Evolutionary conservation across 2,329 filamentous ascomycete genomes (phyloP).

Genomic region (Fusarium sp.): DNA sequence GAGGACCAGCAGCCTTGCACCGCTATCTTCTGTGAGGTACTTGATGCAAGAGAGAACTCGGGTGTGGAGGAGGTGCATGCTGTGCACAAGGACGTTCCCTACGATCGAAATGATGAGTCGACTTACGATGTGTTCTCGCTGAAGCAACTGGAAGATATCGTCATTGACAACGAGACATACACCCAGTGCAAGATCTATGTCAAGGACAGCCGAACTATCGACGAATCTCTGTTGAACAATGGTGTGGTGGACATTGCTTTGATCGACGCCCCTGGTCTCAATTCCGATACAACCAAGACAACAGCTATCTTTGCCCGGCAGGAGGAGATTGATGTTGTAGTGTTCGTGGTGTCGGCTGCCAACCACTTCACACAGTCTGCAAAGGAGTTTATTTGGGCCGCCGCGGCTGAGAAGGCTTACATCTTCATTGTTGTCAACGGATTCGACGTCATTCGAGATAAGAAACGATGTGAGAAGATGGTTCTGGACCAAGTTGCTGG

Average conservation of each 20-base stretch:
- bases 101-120: slow-evolving; percentile 90
- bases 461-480: slow-evolving; percentile 89
- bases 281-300: slow-evolving; percentile 95
- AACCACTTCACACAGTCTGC: slow-evolving; percentile 98
- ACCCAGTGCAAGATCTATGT: slow-evolving; percentile 98
- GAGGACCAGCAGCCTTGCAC: slow-evolving; percentile 99
- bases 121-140: slow-evolving; percentile 91
- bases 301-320: slow-evolving; percentile 97
- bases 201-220: slow-evolving; percentile 86
- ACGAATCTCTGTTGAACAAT: slow-evolving; percentile 95
- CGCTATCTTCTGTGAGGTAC: slow-evolving; percentile 96
- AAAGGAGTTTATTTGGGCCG: slow-evolving; percentile 97
- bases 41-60: slow-evolving; percentile 91
- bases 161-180: slow-evolving; percentile 87
- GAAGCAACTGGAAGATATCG: slow-evolving; percentile 84
- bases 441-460: slow-evolving; percentile 93
- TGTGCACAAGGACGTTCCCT: slow-evolving; percentile 81
- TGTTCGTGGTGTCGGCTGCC: slow-evolving; percentile 96
- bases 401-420: slow-evolving; percentile 96
- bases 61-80: slow-evolving; percentile 96
- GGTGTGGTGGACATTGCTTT: slow-evolving; percentile 97
- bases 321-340: slow-evolving; percentile 98
- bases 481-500: slow-evolving; percentile 89
- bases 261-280: slow-evolving; percentile 95
- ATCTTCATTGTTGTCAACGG: slow-evolving; percentile 99